Base-by-base conservation (phyloP, 768 basidiomycete genomes). In the Termitomyces sp. region DNA sequence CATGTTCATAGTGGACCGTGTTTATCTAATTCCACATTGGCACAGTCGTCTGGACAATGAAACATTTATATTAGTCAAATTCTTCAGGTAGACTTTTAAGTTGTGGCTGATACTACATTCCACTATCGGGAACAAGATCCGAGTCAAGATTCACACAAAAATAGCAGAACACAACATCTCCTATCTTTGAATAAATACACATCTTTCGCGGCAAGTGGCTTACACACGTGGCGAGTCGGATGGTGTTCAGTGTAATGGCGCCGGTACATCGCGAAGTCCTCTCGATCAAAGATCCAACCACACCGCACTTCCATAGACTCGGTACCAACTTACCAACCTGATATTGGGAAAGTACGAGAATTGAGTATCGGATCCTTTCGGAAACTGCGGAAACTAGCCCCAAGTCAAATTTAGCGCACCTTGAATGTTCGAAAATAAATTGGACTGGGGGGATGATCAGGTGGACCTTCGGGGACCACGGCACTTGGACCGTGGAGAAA, bases 251-350 rank as follows among this genome's bases (percentile, higher is more conserved):
- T 35, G 11, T 22, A 23, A 33, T 42, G 46, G 27, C 40, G 27
- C 10, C 23, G 31, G 23, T 20, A 43, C 41, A 25, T 54, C 45
- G 40, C 36, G 40, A 54, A 54, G 47, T 33, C 31, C 40, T 39
- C 18, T 56, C 23, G n/a, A 59, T 59, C 58, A 56, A 53, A 56
- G 58, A 53, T 59, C 54, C 57, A 59, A 25, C 22, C 29, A 48
- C 46, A 35, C 32, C 53, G 53, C 53, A 42, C 27, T 49, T 32
- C 46, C 46, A 23, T 38, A 20, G 39, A 32, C 29, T 54, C 39
- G 38, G 53, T 49, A 25, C 33, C 18, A 49, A 49, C 39, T 39
- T 54, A 33, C 23, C 47, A 36, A 23, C 22, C 16, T 16, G 3
- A 36, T n/a, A 27, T 25, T 44, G 32, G 36, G 9, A 49, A 41